Conservation (phyloP, 2,329 filamentous ascomycete species). For the Paraphaeosphaeria minitans region DNA sequence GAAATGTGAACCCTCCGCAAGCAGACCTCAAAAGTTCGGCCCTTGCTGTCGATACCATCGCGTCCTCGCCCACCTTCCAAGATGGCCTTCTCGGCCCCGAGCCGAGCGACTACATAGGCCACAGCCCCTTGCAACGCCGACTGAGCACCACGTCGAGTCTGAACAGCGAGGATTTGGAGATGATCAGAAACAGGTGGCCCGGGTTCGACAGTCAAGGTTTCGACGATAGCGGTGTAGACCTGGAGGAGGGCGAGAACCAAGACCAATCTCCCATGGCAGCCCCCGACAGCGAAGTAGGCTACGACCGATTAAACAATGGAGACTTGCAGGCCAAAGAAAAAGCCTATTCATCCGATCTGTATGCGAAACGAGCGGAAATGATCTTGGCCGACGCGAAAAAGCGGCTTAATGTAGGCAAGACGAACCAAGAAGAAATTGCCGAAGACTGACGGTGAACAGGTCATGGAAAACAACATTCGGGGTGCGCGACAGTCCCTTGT, state of each 20-base stretch:
- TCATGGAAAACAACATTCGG: conserved; percentile 90
- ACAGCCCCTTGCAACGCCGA: conserved; percentile 31
- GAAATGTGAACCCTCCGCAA: conserved; percentile 34
- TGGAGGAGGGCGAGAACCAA: conserved; percentile 40
- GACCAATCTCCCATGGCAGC: conserved; percentile 31
- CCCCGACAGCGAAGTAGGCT: conserved; percentile 41
- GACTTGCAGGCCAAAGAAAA: conserved; percentile 59
- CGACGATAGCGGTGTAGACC: conserved; percentile 42
- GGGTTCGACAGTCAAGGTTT: conserved; percentile 41
- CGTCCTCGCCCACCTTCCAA: conserved; percentile 43
- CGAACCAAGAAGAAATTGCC: conserved; percentile 4
- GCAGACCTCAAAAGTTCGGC: conserved; percentile 18
- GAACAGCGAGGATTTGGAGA: conserved; percentile 53
- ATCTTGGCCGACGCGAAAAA: conserved; percentile 93
- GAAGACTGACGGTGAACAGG: conserved; percentile 57
- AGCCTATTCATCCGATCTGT: conserved; percentile 66
- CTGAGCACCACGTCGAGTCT: conserved; percentile 46
- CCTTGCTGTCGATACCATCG: conserved; percentile 29
- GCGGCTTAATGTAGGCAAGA: conserved; percentile 73
- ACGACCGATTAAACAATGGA: conserved; percentile 42
- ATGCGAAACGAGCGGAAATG: conserved; percentile 74
- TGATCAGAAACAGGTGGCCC: conserved; percentile 42
- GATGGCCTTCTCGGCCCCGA: conserved; percentile 25
- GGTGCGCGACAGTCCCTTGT: conserved; percentile 74
- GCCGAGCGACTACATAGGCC: conserved; percentile 22